These are phyloP conservation scores for Trichoderma erinaceum DNA, from an alignment of 495 filamentous ascomycete genomes.

Conservation along the genomic window DNA sequence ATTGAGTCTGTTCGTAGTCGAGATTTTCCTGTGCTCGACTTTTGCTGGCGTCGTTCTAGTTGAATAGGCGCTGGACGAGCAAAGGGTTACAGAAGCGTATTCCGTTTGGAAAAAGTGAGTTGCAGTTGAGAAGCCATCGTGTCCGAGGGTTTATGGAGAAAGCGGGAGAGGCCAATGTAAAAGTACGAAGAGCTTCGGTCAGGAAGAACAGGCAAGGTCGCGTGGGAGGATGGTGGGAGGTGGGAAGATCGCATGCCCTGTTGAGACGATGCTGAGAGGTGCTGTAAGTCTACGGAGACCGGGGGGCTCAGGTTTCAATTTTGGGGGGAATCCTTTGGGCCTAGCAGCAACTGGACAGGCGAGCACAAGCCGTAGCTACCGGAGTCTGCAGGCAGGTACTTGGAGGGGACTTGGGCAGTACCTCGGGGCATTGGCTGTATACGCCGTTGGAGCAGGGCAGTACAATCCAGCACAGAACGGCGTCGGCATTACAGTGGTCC, in stretches of 20 bases:
- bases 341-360: background rate
- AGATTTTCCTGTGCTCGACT: background rate
- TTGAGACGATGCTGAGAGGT: background rate
- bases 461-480: no score
- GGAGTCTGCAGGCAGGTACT: background rate
- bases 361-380: background rate
- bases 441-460: no score
- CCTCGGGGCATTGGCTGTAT: no score
- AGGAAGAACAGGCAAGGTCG: slow-evolving; percentile 13
- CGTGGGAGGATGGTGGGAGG: slow-evolving; percentile 3
- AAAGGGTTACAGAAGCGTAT: background rate
- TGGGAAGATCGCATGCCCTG: background rate
- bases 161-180: slow-evolving; percentile 3
- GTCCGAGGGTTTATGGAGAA: background rate
- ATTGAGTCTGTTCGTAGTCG: background rate
- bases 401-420: background rate
- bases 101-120: background rate
- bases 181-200: slow-evolving; percentile 8
- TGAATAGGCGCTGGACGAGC: background rate
- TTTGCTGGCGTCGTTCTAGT: background rate
- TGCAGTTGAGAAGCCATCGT: slow-evolving; percentile 7
- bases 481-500: no score
- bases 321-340: background rate
- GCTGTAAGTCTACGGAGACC: background rate
- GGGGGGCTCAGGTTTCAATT: background rate